A percentile compares a stretch with the other conserved stretches of the same genome.
These are phyloP conservation scores for Iberis pinnata DNA, from an alignment of 345 rosid species.

Conservation along the genomic window DNA sequence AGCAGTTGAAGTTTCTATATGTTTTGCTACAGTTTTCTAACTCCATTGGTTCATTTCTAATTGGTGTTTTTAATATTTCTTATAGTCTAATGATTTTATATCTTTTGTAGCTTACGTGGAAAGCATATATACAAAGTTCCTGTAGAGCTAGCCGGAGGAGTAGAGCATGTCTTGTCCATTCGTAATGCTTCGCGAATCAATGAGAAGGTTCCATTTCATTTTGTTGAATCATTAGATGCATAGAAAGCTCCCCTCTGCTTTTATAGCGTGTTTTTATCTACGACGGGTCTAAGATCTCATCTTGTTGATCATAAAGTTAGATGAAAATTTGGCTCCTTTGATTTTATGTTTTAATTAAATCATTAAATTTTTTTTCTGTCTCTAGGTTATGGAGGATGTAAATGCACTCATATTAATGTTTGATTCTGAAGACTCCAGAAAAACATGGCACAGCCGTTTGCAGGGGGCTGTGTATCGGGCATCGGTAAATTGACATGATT, in stretches of 20 bases:
- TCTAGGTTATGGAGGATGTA: slow-evolving; percentile 77
- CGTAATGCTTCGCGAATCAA: slow-evolving; percentile 52
- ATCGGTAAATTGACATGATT: slow-evolving; percentile 45
- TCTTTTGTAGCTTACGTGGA: slow-evolving; percentile 59
- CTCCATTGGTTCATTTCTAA: slow-evolving; percentile 11
- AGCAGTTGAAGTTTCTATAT: slow-evolving; percentile 7
- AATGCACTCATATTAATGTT: slow-evolving; percentile 63
- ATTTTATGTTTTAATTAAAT: slow-evolving; percentile 12
- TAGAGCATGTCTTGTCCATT: slow-evolving; percentile 68
- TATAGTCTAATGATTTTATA: slow-evolving; percentile 14
- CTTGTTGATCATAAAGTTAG: slow-evolving; percentile 9
- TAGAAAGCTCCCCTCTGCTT: slow-evolving; percentile 14
- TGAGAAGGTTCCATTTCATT: slow-evolving; percentile 43
- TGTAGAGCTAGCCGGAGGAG: slow-evolving; percentile 56
- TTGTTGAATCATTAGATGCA: slow-evolving; percentile 12
- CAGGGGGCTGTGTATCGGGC: slow-evolving; percentile 84
- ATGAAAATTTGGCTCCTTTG: slow-evolving; percentile 1
- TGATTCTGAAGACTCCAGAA: slow-evolving; percentile 62
- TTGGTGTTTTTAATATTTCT: slow-evolving; percentile 16
- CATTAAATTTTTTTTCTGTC: background rate
- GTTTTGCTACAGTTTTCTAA: slow-evolving; percentile 10
- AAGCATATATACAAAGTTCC: slow-evolving; percentile 74
- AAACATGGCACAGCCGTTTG: slow-evolving; percentile 77
- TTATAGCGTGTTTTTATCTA: slow-evolving; percentile 14
- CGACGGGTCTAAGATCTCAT: background rate